Conservation (phyloP, 106 monocot species). For the Apostasia ramifera region DNA sequence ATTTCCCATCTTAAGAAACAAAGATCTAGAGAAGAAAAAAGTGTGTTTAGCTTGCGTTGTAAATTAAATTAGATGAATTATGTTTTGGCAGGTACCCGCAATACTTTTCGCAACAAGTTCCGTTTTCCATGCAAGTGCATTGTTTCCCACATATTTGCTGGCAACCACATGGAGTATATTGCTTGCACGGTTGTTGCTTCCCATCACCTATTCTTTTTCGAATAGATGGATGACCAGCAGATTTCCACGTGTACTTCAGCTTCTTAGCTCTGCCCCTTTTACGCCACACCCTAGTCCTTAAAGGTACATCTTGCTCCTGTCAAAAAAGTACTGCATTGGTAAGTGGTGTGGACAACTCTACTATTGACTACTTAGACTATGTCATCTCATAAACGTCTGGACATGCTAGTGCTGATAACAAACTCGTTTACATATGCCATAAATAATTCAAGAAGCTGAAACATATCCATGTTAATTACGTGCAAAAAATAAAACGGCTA, state of each 20-base stretch:
- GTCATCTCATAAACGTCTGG: no score
- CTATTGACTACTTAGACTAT: no score
- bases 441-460: no score
- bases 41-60: neutral
- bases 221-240: conserved; percentile 84
- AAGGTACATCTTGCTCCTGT: conserved; percentile 67
- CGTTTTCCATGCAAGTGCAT: conserved; percentile 81
- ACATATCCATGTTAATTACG: no score
- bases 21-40: neutral
- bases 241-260: conserved; percentile 97
- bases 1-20: neutral
- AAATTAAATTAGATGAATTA: neutral
- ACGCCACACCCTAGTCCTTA: conserved; percentile 62
- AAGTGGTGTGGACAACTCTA: no score
- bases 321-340: no score
- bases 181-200: conserved; percentile 70
- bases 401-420: no score
- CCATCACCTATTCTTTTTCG: conserved; percentile 84
- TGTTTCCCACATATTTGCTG: conserved; percentile 82
- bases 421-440: no score
- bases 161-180: conserved; percentile 92
- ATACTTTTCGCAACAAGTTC: conserved; percentile 97
- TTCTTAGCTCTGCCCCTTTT: conserved; percentile 64
- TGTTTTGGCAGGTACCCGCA: conserved; percentile 58
- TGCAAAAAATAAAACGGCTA: no score